Conservation (phyloP, 2,329 filamentous ascomycete genomes). For the Sarocladium oryzae region DNA sequence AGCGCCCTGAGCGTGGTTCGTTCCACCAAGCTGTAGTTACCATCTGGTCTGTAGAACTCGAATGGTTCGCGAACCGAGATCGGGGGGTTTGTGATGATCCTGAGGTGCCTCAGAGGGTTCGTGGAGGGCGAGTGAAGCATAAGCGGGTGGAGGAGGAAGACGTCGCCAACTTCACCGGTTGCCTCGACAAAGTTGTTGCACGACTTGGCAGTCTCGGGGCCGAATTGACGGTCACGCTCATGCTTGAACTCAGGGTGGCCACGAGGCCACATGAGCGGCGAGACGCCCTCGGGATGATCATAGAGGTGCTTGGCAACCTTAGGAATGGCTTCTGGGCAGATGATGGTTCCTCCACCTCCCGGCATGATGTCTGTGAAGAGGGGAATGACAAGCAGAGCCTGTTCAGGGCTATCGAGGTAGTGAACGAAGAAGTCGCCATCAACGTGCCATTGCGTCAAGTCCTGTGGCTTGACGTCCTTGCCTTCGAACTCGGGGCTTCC, state of each 20-base stretch:
- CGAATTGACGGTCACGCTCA: conserved; percentile 39
- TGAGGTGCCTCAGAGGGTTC: conserved; percentile 19
- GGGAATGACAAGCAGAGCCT: conserved; percentile 61
- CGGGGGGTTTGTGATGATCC: conserved; percentile 26
- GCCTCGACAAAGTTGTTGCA: conserved; percentile 47
- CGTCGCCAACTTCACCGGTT: conserved; percentile 46
- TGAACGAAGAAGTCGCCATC: conserved; percentile 69
- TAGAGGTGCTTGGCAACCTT: conserved; percentile 51
- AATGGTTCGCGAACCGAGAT: conserved; percentile 37
- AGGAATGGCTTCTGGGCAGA: conserved; percentile 53
- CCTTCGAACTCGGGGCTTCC: conserved; percentile 48
- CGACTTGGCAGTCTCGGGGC: conserved; percentile 29
- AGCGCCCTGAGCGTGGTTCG: conserved; percentile 44
- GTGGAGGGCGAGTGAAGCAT: conserved; percentile 50
- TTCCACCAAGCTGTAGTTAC: conserved; percentile 11
- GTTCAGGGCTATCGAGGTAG: conserved; percentile 64
- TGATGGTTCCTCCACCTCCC: conserved; percentile 57
- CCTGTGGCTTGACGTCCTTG: conserved; percentile 40
- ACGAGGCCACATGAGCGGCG: conserved; percentile 56
- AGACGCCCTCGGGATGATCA: conserved; percentile 58
- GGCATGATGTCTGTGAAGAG: conserved; percentile 57
- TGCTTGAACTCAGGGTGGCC: conserved; percentile 38
- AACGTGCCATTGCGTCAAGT: conserved; percentile 57
- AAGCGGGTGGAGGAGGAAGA: conserved; percentile 52
- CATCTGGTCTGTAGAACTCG: conserved; percentile 11